Evolutionary conservation across 2,329 filamentous ascomycete genomes (phyloP).

Genomic region (Colletotrichum liaoningense): DNA sequence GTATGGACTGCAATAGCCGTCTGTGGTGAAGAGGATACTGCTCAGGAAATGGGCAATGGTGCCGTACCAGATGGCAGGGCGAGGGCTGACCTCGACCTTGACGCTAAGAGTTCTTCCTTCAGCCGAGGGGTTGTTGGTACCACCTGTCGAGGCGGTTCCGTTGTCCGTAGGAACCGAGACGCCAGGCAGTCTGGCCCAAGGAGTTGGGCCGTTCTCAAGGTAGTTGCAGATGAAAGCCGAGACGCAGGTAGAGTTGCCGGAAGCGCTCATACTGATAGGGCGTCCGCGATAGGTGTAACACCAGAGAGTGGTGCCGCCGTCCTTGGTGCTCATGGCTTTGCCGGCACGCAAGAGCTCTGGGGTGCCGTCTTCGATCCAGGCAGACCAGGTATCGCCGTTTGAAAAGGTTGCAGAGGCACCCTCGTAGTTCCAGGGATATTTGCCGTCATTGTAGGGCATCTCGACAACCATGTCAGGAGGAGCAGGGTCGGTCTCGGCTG

Average conservation of each 20-base stretch:
- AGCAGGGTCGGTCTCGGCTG: constrained; percentile 47
- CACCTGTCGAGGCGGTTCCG: not conserved
- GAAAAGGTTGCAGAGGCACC: constrained; percentile 52
- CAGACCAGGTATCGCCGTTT: constrained; percentile 54
- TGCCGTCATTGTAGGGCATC: constrained; percentile 50
- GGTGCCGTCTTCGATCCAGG: constrained; percentile 54
- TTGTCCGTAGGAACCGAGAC: not conserved
- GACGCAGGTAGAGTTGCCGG: constrained; percentile 53
- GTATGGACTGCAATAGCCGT: constrained; percentile 29
- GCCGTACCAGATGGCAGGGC: constrained; percentile 29
- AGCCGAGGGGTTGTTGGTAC: constrained; percentile 4
- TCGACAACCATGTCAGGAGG: constrained; percentile 52
- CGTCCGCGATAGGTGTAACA: constrained; percentile 56
- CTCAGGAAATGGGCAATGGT: constrained; percentile 26
- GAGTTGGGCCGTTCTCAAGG: constrained; percentile 39
- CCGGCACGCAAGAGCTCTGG: constrained; percentile 54
- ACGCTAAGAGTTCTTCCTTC: constrained; percentile 3
- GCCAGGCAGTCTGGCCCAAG: constrained; percentile 6
- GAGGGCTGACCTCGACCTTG: constrained; percentile 23
- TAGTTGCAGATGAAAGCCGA: constrained; percentile 56
- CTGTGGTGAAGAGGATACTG: constrained; percentile 26
- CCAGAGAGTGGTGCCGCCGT: constrained; percentile 51
- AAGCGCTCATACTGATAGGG: constrained; percentile 49
- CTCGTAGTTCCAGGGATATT: constrained; percentile 51
- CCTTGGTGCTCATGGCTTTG: constrained; percentile 52